Evolutionary conservation across 345 rosid genomes (phyloP).

Genomic region (Citrus reticulata): DNA sequence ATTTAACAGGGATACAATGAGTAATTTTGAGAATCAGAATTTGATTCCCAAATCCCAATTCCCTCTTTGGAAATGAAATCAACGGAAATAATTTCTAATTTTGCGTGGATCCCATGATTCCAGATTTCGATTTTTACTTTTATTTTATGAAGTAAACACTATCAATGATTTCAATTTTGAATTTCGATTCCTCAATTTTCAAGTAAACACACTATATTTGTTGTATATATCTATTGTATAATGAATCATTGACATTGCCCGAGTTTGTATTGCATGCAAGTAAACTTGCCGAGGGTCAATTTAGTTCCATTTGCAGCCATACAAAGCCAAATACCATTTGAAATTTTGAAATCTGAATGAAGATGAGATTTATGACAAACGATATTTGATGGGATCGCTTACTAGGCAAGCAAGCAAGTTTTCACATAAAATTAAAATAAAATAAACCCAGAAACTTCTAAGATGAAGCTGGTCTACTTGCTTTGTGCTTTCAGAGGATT

Average conservation of each 20-base stretch:
- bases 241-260: background rate
- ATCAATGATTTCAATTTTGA: fast-evolving
- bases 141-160: too few relatives aligned
- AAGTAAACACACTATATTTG: too few relatives aligned
- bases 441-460: too few relatives aligned
- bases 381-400: background rate
- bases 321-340: background rate
- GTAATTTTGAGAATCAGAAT: too few relatives aligned
- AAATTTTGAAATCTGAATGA: background rate
- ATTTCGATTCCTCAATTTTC: too few relatives aligned
- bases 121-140: fast-evolving
- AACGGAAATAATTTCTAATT: too few relatives aligned
- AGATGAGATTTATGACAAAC: too few relatives aligned
- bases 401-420: background rate
- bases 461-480: background rate
- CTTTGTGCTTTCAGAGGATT: background rate
- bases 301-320: background rate
- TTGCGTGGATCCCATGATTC: too few relatives aligned
- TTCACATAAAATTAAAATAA: background rate
- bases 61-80: fast-evolving
- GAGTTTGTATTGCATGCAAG: background rate
- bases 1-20: too few relatives aligned
- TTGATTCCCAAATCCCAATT: too few relatives aligned
- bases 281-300: background rate
- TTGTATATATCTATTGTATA: too few relatives aligned